Conservation (phyloP, 495 filamentous ascomycete species). For the Trichoderma virens region DNA sequence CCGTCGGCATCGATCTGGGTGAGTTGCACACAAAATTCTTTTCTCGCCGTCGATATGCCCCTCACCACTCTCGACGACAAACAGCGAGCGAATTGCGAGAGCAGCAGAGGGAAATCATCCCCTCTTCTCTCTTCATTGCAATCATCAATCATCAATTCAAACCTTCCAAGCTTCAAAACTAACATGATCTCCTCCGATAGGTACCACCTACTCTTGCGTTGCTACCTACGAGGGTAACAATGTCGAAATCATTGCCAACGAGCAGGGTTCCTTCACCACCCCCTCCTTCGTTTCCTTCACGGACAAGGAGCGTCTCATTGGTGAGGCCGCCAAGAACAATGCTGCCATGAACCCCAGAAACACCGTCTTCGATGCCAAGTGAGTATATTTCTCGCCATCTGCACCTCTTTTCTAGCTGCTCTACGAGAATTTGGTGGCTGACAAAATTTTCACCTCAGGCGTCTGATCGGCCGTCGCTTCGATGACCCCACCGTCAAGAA, state of each 20-base stretch:
- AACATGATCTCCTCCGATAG: constrained; percentile 35
- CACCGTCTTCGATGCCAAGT: constrained; percentile 98
- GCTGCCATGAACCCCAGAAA: constrained; percentile 97
- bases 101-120: not conserved
- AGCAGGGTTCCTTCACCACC: constrained; percentile 98
- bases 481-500: constrained; percentile 94
- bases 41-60: not conserved
- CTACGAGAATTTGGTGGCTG: not conserved
- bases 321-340: constrained; percentile 99
- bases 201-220: constrained; percentile 99
- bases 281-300: constrained; percentile 99
- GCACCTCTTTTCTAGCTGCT: not conserved
- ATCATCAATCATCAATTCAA: not conserved
- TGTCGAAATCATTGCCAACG: constrained; percentile 99
- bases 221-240: constrained; percentile 98
- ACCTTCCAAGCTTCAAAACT: constrained; percentile 9
- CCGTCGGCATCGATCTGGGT: constrained; percentile 99
- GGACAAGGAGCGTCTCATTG: constrained; percentile 94
- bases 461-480: constrained; percentile 92
- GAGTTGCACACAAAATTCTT: constrained; percentile 27
- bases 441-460: constrained; percentile 37
- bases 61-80: not conserved
- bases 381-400: constrained; percentile 19
- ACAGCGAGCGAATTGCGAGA: not conserved
- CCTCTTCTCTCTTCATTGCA: not conserved